Base-by-base conservation (phyloP, 371 early-diverging fungal species). In the Mortierella sp. region DNA sequence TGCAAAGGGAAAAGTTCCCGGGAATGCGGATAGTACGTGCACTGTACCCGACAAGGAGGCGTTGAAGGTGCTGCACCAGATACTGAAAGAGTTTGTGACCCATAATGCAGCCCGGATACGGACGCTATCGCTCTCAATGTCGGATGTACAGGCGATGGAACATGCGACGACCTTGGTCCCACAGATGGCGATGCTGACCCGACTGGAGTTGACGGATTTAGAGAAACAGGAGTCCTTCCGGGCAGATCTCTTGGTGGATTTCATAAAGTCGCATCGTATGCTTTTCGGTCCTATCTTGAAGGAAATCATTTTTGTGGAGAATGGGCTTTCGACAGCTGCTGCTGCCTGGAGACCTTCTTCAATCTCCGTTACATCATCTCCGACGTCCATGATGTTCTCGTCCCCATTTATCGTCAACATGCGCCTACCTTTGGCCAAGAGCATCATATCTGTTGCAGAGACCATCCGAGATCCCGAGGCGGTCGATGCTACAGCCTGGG, bases 191-290 rank as follows among this genome's bases (percentile, higher is more conserved):
- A 52, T 6, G 31, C 52, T 75, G 31, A 64, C 64, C 2, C 32
- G 57, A 11, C 57, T 75, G n/a, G 76, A 75, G 49, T 19, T 75
- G 37, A 64, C 69, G 23, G 76, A 69, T 34, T 46, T 75, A 50
- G 64, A 64, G 11, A 30, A 57, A 8, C 34, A 47, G 12, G 34
- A 34, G 2, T 43, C 24, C 12, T 56, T 56, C 34, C 24, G n/a
- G 15, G 55, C 59, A 11, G 69, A 69, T 6, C 27, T 32, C 48
- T 41, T 64, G 1, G 41, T 68, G 0, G 76, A 75, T 26, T 68
- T 75, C 50, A 52, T 75, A 21, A 63, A 64, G 26, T 75, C 64
- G 23, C 76, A 75, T 56, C 56, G 76, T 12, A 59, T 69, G 56
- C 26, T 68, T 12, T 64, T 68, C 51, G 76, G 76, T 6, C 68